phyloP scores from a whole-genome alignment of 139 green algal genomes.

The Volvox reticuliferus region DNA sequence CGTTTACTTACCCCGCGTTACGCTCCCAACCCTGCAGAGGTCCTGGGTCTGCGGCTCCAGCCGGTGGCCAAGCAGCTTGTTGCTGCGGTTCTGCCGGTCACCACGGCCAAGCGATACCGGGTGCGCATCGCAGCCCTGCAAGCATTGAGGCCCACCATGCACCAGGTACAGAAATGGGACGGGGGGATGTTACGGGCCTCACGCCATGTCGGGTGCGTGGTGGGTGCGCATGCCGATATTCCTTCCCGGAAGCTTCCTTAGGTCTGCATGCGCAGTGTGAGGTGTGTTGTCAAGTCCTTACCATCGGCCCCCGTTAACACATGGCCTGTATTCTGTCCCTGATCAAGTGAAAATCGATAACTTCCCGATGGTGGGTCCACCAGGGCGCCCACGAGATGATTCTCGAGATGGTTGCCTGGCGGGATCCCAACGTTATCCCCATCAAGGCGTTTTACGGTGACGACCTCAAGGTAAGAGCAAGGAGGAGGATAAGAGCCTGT shows the following conservation, averaged over 20 bases:
- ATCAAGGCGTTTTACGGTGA: conserved; percentile 81
- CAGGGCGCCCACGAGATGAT: conserved; percentile 81
- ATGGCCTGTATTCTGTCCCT: no score
- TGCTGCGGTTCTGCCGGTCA: conserved; percentile 70
- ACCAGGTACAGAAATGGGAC: conserved; percentile 50
- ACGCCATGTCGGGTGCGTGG: no score
- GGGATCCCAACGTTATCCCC: conserved; percentile 80
- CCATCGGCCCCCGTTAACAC: no score
- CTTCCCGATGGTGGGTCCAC: no score
- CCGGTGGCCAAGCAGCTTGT: conserved; percentile 71
- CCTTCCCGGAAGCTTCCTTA: no score
- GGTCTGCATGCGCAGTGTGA: no score
- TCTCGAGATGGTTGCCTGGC: conserved; percentile 78
- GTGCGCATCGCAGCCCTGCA: conserved; percentile 73
- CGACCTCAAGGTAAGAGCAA: conserved; percentile 65
- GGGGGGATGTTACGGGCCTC: no score
- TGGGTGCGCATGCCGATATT: no score
- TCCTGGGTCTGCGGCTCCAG: conserved; percentile 66
- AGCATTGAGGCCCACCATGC: conserved; percentile 65
- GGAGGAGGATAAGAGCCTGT: background rate
- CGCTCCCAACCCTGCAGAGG: conserved; percentile 32
- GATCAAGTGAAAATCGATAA: no score
- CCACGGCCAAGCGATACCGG: conserved; percentile 66
- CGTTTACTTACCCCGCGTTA: no score
- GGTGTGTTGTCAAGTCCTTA: no score